Percentiles rank a stretch among this genome's conserved stretches.
phyloP scores from a whole-genome alignment of 2,329 filamentous ascomycete genomes.

The Scedosporium minutisporum region DNA sequence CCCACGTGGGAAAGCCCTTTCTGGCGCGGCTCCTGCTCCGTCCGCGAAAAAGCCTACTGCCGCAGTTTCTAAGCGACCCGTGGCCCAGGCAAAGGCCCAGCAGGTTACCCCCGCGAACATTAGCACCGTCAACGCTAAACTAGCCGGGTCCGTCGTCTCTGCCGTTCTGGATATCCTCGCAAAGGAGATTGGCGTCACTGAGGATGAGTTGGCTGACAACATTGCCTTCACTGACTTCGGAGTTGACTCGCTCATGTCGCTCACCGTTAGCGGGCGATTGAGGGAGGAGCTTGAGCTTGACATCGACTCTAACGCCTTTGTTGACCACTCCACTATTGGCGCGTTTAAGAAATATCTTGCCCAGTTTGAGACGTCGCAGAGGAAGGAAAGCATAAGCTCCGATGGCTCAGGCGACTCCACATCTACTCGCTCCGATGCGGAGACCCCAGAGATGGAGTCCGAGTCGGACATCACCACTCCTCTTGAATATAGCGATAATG shows the following conservation, averaged over 20 bases:
- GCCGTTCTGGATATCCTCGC: conserved; percentile 42
- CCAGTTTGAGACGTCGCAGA: conserved; percentile 21
- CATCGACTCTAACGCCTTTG: conserved; percentile 41
- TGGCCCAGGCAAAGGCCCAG: conserved; percentile 31
- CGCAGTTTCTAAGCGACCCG: conserved; percentile 19
- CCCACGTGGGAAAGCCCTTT: conserved; percentile 39
- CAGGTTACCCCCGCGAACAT: conserved; percentile 37
- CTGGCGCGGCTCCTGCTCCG: conserved; percentile 22
- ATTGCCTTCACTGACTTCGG: conserved; percentile 48
- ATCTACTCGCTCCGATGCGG: conserved; percentile 28
- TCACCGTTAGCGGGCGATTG: conserved; percentile 47
- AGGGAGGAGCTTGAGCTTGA: conserved; percentile 49
- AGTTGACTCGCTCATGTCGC: conserved; percentile 51
- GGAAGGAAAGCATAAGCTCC: conserved; percentile 14
- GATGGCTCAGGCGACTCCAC: conserved; percentile 23
- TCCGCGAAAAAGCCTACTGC: conserved; percentile 23
- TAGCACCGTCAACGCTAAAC: conserved; percentile 38
- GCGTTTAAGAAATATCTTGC: conserved; percentile 36
- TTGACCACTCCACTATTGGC: conserved; percentile 44
- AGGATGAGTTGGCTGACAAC: conserved; percentile 46
- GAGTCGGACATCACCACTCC: conserved; percentile 45
- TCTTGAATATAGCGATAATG: conserved; percentile 40
- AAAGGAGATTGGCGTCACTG: conserved; percentile 44
- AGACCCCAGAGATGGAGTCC: conserved; percentile 33
- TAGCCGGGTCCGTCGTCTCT: conserved; percentile 32